These are phyloP conservation scores for Candida frijolesensis DNA, from an alignment of 1,139 yeast species.

Conservation along the genomic window DNA sequence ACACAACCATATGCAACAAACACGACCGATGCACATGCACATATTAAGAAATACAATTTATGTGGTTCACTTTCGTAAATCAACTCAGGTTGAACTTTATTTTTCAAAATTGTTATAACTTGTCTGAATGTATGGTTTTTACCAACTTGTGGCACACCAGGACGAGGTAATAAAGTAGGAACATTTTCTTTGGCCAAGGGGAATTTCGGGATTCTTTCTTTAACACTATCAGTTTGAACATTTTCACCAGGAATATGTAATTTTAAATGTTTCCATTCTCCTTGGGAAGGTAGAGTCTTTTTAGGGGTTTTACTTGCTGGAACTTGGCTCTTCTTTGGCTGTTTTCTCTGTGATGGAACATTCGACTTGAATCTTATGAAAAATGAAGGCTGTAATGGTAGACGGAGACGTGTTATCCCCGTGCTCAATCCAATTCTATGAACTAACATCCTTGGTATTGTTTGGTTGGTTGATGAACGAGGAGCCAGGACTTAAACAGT, in stretches of 20 bases:
- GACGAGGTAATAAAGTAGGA: conserved; percentile 71
- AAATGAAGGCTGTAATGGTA: background rate
- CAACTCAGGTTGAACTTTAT: conserved; percentile 66
- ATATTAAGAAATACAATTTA: conserved; percentile 67
- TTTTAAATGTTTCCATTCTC: conserved; percentile 49
- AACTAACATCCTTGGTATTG: background rate
- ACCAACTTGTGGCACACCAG: conserved; percentile 74
- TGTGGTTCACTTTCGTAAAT: conserved; percentile 87
- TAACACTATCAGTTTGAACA: conserved; percentile 47
- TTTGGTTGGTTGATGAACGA: background rate
- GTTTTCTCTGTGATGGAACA: conserved; percentile 22
- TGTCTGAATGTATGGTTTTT: conserved; percentile 58
- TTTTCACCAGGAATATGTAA: conserved; percentile 66
- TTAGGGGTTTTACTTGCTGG: conserved; percentile 25
- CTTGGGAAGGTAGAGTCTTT: conserved; percentile 34
- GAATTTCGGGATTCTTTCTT: conserved; percentile 60
- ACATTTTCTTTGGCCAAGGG: conserved; percentile 68
- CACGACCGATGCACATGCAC: conserved; percentile 69
- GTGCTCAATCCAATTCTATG: conserved; percentile 5
- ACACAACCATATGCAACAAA: conserved; percentile 69
- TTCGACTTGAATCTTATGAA: conserved; percentile 26
- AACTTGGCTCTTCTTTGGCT: conserved; percentile 2
- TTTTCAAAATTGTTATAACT: conserved; percentile 61
- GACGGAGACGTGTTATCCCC: background rate
- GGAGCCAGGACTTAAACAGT: background rate